Evolutionary conservation across 2,329 filamentous ascomycete genomes (phyloP).

Genomic region (Epichloe gansuensis): DNA sequence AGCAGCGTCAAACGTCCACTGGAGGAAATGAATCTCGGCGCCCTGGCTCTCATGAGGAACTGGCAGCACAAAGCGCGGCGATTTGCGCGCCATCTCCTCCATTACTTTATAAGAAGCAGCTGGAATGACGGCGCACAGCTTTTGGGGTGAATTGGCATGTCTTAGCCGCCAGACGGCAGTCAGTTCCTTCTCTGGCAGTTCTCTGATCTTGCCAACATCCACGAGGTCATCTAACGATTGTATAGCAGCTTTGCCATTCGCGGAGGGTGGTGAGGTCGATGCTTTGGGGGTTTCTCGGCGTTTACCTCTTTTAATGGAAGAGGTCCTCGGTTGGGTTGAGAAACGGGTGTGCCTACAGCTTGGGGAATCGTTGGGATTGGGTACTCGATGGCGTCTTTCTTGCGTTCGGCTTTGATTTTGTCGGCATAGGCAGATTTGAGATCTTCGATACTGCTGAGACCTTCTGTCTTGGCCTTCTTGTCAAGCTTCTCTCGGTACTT

Average conservation of each 20-base stretch:
- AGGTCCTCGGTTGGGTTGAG: slow-evolving; percentile 24
- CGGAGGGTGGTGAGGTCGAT: not conserved
- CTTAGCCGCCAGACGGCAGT: slow-evolving; percentile 82
- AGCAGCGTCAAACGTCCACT: slow-evolving; percentile 77
- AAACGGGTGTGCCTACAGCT: slow-evolving; percentile 22
- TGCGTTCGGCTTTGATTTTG: slow-evolving; percentile 62
- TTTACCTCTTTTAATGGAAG: slow-evolving; percentile 11
- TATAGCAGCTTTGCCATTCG: slow-evolving; percentile 15
- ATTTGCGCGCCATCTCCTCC: slow-evolving; percentile 53
- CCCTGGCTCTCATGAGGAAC: slow-evolving; percentile 57
- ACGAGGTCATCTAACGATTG: slow-evolving; percentile 45
- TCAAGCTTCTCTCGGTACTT: slow-evolving; percentile 83
- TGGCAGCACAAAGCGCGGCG: slow-evolving; percentile 86
- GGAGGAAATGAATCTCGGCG: slow-evolving; percentile 89
- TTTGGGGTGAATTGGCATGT: slow-evolving; percentile 59
- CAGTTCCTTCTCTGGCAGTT: slow-evolving; percentile 69
- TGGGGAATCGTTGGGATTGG: slow-evolving; percentile 23
- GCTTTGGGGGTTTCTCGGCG: slow-evolving; percentile 12
- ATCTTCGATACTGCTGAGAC: slow-evolving; percentile 57
- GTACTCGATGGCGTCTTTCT: slow-evolving; percentile 47
- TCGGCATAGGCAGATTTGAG: slow-evolving; percentile 76
- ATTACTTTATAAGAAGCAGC: slow-evolving; percentile 62
- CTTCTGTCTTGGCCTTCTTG: slow-evolving; percentile 63
- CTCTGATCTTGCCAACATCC: slow-evolving; percentile 64
- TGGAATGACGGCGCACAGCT: slow-evolving; percentile 76